Conservation (phyloP, 352 stramenopile genomes). For the Phytophthora lateralis region DNA sequence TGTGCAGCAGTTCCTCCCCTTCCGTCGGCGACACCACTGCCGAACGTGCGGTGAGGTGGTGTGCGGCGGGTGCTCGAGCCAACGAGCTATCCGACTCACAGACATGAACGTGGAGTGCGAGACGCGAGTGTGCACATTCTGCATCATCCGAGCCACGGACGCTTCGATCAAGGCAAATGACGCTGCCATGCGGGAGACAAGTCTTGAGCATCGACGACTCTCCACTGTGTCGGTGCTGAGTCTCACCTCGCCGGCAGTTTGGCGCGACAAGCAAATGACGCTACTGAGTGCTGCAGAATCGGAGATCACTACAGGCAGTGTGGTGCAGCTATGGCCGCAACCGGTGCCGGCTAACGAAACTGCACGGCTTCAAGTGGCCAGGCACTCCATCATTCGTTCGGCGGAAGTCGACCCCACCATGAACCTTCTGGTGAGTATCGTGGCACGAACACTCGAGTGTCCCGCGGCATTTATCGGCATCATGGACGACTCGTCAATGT, state of each 20-base stretch:
- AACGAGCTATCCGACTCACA: conserved; percentile 73
- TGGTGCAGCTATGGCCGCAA: conserved; percentile 71
- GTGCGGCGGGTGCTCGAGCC: conserved; percentile 72
- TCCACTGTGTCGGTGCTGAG: conserved; percentile 37
- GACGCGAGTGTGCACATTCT: conserved; percentile 83
- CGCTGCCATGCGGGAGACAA: conserved; percentile 42
- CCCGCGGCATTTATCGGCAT: conserved; percentile 74
- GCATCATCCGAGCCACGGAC: conserved; percentile 76
- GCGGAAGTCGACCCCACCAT: conserved; percentile 72
- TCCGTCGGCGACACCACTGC: conserved; percentile 79
- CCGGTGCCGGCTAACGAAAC: conserved; percentile 53
- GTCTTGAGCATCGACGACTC: conserved; percentile 15
- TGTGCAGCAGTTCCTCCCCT: conserved; percentile 81
- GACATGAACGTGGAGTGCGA: conserved; percentile 82
- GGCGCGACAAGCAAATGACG: conserved; percentile 49
- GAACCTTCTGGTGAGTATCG: conserved; percentile 72
- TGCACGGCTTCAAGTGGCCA: conserved; percentile 52
- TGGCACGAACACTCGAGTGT: conserved; percentile 69
- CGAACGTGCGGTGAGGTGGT: conserved; percentile 81
- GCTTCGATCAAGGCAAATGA: conserved; percentile 69
- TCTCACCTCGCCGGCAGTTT: conserved; percentile 15
- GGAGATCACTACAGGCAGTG: conserved; percentile 60
- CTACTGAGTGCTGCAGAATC: conserved; percentile 61
- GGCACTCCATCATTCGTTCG: conserved; percentile 55
- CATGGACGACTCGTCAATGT: conserved; percentile 56